phyloP scores from a whole-genome alignment of 306 rosid species.

The Betula pendula region DNA sequence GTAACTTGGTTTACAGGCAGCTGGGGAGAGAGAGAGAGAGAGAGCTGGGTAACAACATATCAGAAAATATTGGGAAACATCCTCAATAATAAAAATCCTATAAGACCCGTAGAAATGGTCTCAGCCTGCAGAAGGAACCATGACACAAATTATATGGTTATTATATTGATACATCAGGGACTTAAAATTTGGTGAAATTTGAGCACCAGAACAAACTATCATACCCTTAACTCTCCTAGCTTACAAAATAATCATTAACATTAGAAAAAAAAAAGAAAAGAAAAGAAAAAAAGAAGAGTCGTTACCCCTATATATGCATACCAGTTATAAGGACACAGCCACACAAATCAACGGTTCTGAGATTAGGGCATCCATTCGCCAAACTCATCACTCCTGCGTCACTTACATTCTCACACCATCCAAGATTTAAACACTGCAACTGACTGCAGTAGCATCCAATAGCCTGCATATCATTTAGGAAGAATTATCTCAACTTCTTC shows the following conservation, averaged over 20 bases:
- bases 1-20: background rate
- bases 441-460: slow-evolving; percentile 75
- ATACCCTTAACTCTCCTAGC: background rate
- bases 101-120: background rate
- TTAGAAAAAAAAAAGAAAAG: background rate
- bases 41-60: background rate
- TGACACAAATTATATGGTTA: background rate
- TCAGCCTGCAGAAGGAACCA: background rate
- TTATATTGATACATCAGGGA: background rate
- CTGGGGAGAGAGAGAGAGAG: background rate
- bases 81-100: background rate
- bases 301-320: slow-evolving; percentile 21
- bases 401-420: slow-evolving; percentile 86
- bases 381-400: slow-evolving; percentile 87
- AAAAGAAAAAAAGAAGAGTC: background rate
- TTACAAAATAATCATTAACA: background rate
- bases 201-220: background rate
- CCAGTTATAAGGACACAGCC: slow-evolving; percentile 90
- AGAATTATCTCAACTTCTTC: slow-evolving; percentile 10
- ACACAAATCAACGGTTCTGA: slow-evolving; percentile 73
- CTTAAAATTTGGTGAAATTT: background rate
- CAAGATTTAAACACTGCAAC: slow-evolving; percentile 79
- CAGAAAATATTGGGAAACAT: background rate
- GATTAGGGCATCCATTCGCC: slow-evolving; percentile 91
- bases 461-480: slow-evolving; percentile 52